phyloP scores from a whole-genome alignment of 306 rosid genomes.

The Datisca glomerata region DNA sequence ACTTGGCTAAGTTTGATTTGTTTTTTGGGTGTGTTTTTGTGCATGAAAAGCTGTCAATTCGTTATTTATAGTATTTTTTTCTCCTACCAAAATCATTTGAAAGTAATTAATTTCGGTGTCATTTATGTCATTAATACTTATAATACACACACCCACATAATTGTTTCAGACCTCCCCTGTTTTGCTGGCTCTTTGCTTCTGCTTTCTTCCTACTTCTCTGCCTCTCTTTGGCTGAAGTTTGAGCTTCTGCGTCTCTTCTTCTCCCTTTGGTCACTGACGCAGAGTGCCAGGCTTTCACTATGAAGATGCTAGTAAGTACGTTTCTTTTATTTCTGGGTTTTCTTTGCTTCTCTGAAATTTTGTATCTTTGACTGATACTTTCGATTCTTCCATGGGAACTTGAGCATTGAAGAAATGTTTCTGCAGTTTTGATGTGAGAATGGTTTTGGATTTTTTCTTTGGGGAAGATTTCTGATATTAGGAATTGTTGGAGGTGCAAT shows the following conservation, averaged over 20 bases:
- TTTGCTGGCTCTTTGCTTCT: slow-evolving; percentile 14
- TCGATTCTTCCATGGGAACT: too few species aligned
- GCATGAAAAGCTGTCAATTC: slow-evolving; percentile 44
- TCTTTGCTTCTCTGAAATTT: slow-evolving; percentile 1
- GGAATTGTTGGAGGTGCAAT: too few species aligned
- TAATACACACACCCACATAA: slow-evolving; percentile 25
- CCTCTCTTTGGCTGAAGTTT: slow-evolving; percentile 11
- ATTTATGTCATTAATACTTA: slow-evolving; percentile 65
- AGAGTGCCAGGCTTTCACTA: slow-evolving; percentile 59
- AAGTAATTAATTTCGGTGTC: slow-evolving; percentile 30
- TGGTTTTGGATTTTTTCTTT: too few species aligned
- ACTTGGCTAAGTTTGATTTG: not conserved
- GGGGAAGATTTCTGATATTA: too few species aligned
- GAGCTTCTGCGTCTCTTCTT: slow-evolving; percentile 25
- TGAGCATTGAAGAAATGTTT: too few species aligned
- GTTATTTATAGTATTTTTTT: slow-evolving; percentile 3
- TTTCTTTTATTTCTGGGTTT: slow-evolving; percentile 31
- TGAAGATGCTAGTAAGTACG: slow-evolving; percentile 96
- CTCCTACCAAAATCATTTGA: slow-evolving; percentile 15
- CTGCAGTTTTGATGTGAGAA: too few species aligned
- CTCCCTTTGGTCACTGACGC: slow-evolving; percentile 36
- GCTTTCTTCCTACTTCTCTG: slow-evolving; percentile 8
- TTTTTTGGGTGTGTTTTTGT: not conserved
- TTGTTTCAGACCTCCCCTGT: slow-evolving; percentile 22
- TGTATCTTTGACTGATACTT: too few species aligned